phyloP scores from a whole-genome alignment of 305 asterid species.

The Rubia peregrina region DNA sequence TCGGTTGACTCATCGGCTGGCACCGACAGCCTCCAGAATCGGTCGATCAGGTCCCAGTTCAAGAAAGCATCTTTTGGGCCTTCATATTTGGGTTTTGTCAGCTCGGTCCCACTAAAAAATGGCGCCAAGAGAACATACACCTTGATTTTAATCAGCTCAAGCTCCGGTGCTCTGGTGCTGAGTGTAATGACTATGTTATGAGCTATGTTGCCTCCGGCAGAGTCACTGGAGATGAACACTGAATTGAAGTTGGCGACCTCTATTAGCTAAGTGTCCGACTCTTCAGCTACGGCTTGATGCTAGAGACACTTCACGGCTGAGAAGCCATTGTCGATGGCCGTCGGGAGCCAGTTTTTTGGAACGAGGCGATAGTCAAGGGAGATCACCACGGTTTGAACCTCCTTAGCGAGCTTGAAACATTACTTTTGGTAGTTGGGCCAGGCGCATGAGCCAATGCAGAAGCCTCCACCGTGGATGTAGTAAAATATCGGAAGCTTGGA shows the following conservation, averaged over 20 bases:
- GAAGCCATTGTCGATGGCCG: conserved; percentile 69
- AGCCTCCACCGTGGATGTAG: conserved; percentile 79
- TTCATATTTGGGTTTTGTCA: conserved; percentile 49
- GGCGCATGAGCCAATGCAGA: conserved; percentile 66
- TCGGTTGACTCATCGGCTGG: conserved; percentile 51
- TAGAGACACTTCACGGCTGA: conserved; percentile 60
- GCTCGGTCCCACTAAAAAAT: conserved; percentile 54
- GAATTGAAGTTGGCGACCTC: conserved; percentile 45
- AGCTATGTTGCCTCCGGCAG: conserved; percentile 73
- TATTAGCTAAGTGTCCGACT: conserved; percentile 49
- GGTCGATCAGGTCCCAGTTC: conserved; percentile 61
- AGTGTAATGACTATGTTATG: conserved; percentile 51
- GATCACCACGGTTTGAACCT: conserved; percentile 50
- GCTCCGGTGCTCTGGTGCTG: conserved; percentile 34
- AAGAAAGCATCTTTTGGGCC: conserved; percentile 69
- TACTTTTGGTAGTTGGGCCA: conserved; percentile 81
- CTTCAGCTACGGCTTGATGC: conserved; percentile 34
- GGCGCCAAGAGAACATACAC: conserved; percentile 63
- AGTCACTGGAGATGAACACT: conserved; percentile 61
- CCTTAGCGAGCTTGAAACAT: conserved; percentile 55
- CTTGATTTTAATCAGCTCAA: conserved; percentile 47
- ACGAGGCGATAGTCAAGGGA: conserved; percentile 68
- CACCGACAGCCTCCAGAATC: conserved; percentile 70
- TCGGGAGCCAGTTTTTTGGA: conserved; percentile 64
- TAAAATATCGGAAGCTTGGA: conserved; percentile 57